Conservation (phyloP, 2,329 filamentous ascomycete species). For the Hypoxylon sp. region DNA sequence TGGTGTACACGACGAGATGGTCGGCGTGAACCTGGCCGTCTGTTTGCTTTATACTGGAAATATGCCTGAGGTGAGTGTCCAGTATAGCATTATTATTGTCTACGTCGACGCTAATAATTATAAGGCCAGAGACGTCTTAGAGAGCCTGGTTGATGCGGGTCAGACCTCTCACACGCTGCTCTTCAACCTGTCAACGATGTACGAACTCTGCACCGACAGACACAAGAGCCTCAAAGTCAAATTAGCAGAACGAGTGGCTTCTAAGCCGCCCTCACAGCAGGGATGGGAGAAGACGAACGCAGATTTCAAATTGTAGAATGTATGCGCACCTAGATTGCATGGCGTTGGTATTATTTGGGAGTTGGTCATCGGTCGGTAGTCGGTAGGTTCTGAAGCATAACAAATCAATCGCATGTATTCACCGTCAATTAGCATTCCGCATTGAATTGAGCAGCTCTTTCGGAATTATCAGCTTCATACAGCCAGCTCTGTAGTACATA, state of each 20-base stretch:
- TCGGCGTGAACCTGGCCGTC: constrained; percentile 86
- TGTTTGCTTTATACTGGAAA: constrained; percentile 85
- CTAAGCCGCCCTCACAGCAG: constrained; percentile 66
- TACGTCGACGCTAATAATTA: constrained; percentile 46
- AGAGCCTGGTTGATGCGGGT: constrained; percentile 73
- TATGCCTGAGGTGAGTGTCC: constrained; percentile 75
- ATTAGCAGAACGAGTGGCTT: constrained; percentile 79
- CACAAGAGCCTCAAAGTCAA: constrained; percentile 77
- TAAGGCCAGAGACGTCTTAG: constrained; percentile 76
- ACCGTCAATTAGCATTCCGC: background rate
- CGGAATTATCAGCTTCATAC: background rate
- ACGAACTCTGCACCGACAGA: constrained; percentile 89
- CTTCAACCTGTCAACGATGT: constrained; percentile 92
- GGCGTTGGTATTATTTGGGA: background rate
- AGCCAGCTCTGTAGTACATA: background rate
- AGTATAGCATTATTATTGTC: background rate
- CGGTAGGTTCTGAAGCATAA: background rate
- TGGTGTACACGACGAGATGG: constrained; percentile 72
- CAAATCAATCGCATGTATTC: background rate
- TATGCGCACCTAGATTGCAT: background rate
- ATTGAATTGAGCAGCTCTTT: background rate
- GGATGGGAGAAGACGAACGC: constrained; percentile 80
- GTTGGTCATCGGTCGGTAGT: background rate
- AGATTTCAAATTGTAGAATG: constrained; percentile 80
- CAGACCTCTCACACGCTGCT: constrained; percentile 83